Evolutionary conservation across 2,329 filamentous ascomycete species (phyloP), one percentile per base, ranked within the genome.

Genomic region (Chrysoporthe deuterocubensis): DNA sequence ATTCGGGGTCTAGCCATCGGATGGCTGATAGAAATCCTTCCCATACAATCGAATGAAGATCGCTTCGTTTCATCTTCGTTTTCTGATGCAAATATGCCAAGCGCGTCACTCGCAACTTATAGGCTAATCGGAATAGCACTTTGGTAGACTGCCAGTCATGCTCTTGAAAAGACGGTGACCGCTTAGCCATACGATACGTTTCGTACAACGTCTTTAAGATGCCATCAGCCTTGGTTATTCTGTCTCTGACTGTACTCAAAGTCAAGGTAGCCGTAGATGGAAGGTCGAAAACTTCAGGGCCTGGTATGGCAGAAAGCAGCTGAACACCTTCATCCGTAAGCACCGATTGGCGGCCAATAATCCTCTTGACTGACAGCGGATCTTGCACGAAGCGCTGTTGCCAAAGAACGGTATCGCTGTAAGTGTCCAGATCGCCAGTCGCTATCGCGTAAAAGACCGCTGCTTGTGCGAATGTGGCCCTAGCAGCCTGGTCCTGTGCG

Each of bases 341-440:
- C 2, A 65, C 56, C 11, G 13, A 46, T 1, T 54, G n/a, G 7
- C n/a, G 8, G 26, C 56, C 56, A 4, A 67, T 52, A 5, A 67
- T 26, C 11, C 4, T 18, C 40, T 42, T 50, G 3, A 40, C 21
- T 26, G 62, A 34, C 56, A 65, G n/a, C 6, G 66, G 40, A 11
- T 67, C 66, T 7, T 46, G 62, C n/a, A 67, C 57, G 21, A 67
- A 67, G 13, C 66, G 66, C 66, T 67, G 56, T 40, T 67, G 66
- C 66, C 66, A 67, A 13, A 48, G n/a, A 13, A 65, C 4, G 11
- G 46, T 67, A 21, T 67, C 62, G 26, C 56, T 32, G n/a, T 67
- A 67, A 9, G 34, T n/a, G 7, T 65, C 48, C 40, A 67, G 54
- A 26, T 65, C 46, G 2, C 66, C 66, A 34, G 48, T 54, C 26